Conservation (phyloP, 805 yeast species). For the Diddensiella caesifluorescens region DNA sequence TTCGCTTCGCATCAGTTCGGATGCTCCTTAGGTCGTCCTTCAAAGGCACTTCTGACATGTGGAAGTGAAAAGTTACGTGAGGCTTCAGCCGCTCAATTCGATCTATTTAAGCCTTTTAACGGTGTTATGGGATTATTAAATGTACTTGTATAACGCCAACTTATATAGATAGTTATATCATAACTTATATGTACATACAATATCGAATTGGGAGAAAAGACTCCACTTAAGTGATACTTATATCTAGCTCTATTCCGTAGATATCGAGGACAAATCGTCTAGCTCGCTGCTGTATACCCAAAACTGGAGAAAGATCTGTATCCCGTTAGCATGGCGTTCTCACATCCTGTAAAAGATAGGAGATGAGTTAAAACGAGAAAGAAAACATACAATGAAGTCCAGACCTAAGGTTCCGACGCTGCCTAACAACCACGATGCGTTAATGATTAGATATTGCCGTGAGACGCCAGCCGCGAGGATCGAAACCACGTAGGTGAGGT, state of each 20-base stretch:
- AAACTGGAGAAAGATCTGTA: constrained; percentile 69
- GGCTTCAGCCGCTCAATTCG: no score
- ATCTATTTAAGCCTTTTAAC: no score
- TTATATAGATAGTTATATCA: no score
- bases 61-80: no score
- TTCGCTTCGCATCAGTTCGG: constrained; percentile 5
- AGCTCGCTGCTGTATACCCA: constrained; percentile 48
- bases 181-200: no score
- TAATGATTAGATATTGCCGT: constrained; percentile 64
- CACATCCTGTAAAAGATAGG: neutral
- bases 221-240: no score
- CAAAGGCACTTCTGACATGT: no score
- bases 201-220: no score
- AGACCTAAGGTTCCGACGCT: constrained; percentile 78
- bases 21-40: no score
- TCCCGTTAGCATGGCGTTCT: neutral
- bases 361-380: neutral
- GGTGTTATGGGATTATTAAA: no score
- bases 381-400: constrained; percentile 52
- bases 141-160: no score
- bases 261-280: constrained; percentile 5
- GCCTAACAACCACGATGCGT: constrained; percentile 91
- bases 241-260: neutral
- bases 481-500: constrained; percentile 81
- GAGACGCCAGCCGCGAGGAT: constrained; percentile 73